phyloP scores from a whole-genome alignment of 305 asterid genomes.

The Fraxinus ornus region DNA sequence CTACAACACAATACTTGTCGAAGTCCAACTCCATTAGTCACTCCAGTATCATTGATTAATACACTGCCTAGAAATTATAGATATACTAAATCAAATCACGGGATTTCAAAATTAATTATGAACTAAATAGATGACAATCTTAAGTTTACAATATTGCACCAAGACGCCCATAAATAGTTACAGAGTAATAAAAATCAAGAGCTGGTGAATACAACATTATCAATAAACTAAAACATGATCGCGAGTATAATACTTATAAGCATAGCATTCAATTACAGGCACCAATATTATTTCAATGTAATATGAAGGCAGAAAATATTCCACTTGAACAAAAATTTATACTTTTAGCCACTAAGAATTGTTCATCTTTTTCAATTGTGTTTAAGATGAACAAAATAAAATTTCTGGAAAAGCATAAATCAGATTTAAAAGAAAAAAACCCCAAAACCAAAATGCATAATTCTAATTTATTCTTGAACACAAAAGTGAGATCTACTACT shows the following conservation, averaged over 20 bases:
- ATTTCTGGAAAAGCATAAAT: constrained; percentile 1
- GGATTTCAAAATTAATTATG: constrained; percentile 1
- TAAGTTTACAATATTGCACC: neutral
- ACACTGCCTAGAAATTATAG: constrained; percentile 33
- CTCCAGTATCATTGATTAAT: constrained; percentile 40
- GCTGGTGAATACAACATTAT: neutral
- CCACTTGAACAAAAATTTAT: neutral
- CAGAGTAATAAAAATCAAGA: neutral
- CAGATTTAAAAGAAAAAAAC: constrained; percentile 39
- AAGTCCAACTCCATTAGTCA: constrained; percentile 87
- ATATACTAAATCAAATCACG: constrained; percentile 17
- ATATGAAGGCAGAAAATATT: neutral
- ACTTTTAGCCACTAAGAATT: neutral
- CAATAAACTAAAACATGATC: constrained; percentile 3
- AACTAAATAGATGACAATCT: neutral
- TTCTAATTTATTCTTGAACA: constrained; percentile 5
- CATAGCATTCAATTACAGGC: constrained; percentile 4
- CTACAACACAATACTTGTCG: constrained; percentile 80
- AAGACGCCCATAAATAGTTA: neutral
- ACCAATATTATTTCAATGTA: neutral
- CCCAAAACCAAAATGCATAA: neutral
- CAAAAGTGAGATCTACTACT: constrained; percentile 5
- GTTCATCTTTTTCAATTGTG: neutral
- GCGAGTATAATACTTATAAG: constrained; percentile 12
- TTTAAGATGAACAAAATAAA: neutral